These are phyloP conservation scores for Solanum bulbocastanum DNA, from an alignment of 257 asterid genomes.

Conservation along the genomic window DNA sequence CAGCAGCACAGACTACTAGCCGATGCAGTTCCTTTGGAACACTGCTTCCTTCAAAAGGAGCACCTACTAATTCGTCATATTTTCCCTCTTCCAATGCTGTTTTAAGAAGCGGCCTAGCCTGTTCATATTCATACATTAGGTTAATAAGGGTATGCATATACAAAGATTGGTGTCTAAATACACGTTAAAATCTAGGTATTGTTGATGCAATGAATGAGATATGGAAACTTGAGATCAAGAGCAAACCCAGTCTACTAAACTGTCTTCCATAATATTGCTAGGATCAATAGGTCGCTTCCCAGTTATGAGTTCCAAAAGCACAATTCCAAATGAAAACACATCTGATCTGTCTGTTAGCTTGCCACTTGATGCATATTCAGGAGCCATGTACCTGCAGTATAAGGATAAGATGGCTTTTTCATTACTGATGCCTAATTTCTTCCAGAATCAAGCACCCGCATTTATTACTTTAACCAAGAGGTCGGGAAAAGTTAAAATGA, in stretches of 20 bases:
- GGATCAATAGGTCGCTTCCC: constrained; percentile 77
- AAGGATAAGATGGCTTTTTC: neutral
- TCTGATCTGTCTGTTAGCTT: constrained; percentile 81
- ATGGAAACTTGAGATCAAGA: neutral
- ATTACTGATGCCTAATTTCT: neutral
- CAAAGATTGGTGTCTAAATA: neutral
- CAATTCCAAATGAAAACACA: constrained; percentile 85
- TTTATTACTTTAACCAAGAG: neutral
- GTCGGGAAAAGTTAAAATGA: neutral
- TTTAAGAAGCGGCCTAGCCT: constrained; percentile 69
- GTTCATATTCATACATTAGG: neutral
- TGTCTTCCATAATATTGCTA: constrained; percentile 63
- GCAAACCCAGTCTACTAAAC: constrained; percentile 89
- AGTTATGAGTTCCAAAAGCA: constrained; percentile 83
- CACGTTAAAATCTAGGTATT: neutral
- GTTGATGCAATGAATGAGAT: neutral
- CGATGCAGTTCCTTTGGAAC: constrained; percentile 40
- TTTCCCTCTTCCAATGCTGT: constrained; percentile 63
- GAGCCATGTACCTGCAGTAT: constrained; percentile 66
- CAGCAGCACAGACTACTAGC: constrained; percentile 64
- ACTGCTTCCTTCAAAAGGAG: constrained; percentile 48
- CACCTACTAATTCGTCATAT: constrained; percentile 47
- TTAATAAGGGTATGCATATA: neutral
- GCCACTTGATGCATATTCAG: constrained; percentile 93
- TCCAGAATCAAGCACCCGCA: neutral